A percentile compares a stretch with the other conserved stretches of the same genome.
Evolutionary conservation across 2,329 filamentous ascomycete species (phyloP).

Genomic region (Microcyclospora pomicola): DNA sequence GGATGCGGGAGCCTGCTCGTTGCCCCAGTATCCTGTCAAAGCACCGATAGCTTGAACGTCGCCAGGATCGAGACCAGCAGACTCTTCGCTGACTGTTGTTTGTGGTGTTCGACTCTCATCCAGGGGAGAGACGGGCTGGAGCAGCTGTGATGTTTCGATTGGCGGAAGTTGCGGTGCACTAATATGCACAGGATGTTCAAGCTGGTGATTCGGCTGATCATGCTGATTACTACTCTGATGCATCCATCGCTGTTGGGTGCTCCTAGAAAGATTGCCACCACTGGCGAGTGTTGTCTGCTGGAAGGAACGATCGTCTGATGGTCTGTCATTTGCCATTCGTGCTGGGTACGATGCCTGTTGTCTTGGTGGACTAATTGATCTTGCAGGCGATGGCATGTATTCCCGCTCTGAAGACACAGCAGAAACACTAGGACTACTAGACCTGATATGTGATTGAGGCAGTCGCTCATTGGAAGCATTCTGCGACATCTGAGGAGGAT

Average conservation of each 20-base stretch:
- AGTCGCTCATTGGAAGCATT: too few relatives aligned
- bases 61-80: slow-evolving; percentile 1
- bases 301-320: slow-evolving; percentile 3
- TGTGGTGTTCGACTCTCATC: neutral
- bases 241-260: too few relatives aligned
- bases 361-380: slow-evolving; percentile 11
- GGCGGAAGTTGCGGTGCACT: slow-evolving; percentile 5
- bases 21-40: slow-evolving; percentile 2
- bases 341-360: slow-evolving; percentile 7
- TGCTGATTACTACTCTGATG: too few relatives aligned
- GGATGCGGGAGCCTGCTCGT: neutral
- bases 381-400: neutral
- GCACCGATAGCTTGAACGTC: slow-evolving; percentile 1
- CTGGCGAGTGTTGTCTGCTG: neutral
- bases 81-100: slow-evolving; percentile 1
- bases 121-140: neutral
- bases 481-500: too few relatives aligned
- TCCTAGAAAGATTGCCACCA: too few relatives aligned
- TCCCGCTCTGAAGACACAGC: slow-evolving; percentile 1
- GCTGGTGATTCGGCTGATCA: too few relatives aligned
- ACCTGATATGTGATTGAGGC: too few relatives aligned
- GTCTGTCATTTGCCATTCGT: slow-evolving; percentile 5
- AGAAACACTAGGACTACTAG: too few relatives aligned
- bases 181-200: neutral
- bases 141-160: slow-evolving; percentile 4